Evolutionary conservation across 371 early-diverging fungal genomes (phyloP).

Genomic region (Rhizopus stolonifer): DNA sequence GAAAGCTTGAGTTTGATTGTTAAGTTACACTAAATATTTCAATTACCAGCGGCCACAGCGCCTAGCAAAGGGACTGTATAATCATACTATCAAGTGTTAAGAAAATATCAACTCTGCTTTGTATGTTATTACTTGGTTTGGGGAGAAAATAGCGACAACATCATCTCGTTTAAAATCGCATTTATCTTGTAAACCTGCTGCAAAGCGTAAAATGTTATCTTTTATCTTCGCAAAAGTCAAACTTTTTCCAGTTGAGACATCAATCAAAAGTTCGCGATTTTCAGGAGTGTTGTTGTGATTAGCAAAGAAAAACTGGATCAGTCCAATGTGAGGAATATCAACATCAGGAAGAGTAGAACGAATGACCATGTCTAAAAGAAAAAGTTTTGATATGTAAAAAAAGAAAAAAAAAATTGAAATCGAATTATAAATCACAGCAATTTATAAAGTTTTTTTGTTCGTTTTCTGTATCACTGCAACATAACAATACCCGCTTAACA

Average conservation of each 20-base stretch:
- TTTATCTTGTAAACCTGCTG: slow-evolving; percentile 68
- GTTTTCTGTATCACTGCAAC: no score
- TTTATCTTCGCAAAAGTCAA: slow-evolving; percentile 68
- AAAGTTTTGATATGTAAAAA: no score
- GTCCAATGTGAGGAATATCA: slow-evolving; percentile 13
- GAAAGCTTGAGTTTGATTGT: no score
- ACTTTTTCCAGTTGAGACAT: slow-evolving; percentile 51
- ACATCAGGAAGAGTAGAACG: slow-evolving; percentile 15
- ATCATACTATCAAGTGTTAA: slow-evolving; percentile 31
- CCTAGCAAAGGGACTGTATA: slow-evolving; percentile 38
- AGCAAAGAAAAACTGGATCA: slow-evolving; percentile 20
- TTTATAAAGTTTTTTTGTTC: no score
- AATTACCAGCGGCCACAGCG: slow-evolving; percentile 39
- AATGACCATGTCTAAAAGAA: no score
- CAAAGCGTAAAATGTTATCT: slow-evolving; percentile 57
- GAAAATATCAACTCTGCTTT: not conserved
- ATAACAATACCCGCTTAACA: no score
- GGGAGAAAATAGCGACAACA: slow-evolving; percentile 65
- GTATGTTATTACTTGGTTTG: slow-evolving; percentile 59
- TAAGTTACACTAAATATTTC: no score
- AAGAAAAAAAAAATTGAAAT: no score
- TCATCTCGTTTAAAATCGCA: slow-evolving; percentile 62
- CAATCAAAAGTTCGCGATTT: slow-evolving; percentile 54
- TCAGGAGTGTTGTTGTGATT: slow-evolving; percentile 29
- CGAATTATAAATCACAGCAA: no score